These are phyloP conservation scores for Voacanga thouarsii DNA, from an alignment of 257 asterid genomes.

Conservation along the genomic window DNA sequence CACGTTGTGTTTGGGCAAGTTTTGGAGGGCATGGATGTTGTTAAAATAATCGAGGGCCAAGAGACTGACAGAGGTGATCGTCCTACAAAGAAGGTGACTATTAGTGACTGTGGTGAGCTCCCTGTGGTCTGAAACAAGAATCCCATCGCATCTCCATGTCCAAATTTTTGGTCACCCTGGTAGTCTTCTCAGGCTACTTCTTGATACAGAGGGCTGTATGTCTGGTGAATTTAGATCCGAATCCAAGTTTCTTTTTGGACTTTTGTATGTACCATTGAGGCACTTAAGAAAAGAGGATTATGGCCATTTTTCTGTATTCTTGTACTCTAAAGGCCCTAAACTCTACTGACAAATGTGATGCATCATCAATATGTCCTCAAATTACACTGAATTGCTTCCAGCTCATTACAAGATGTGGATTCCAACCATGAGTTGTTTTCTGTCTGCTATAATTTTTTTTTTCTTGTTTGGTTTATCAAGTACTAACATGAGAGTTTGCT, in stretches of 20 bases:
- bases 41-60: constrained; percentile 63
- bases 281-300: constrained; percentile 16
- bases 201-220: constrained; percentile 31
- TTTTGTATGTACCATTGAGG: constrained; percentile 14
- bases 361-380: neutral
- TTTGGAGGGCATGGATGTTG: constrained; percentile 86
- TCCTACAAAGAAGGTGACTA: constrained; percentile 70
- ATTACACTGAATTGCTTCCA: neutral
- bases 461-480: too few species aligned
- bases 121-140: constrained; percentile 48
- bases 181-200: constrained; percentile 1
- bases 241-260: constrained; percentile 23
- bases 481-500: too few species aligned
- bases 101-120: constrained; percentile 90
- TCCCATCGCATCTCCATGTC: constrained; percentile 1
- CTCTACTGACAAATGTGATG: neutral
- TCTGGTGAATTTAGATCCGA: constrained; percentile 27
- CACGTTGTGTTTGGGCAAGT: constrained; percentile 99
- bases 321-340: neutral
- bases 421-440: too few species aligned
- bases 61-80: constrained; percentile 96
- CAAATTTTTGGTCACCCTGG: neutral
- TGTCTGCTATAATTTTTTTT: neutral
- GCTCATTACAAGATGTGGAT: neutral
- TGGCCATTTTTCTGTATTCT: constrained; percentile 8